Conservation (phyloP, 257 asterid species). For the Nicotiana benthamiana region DNA sequence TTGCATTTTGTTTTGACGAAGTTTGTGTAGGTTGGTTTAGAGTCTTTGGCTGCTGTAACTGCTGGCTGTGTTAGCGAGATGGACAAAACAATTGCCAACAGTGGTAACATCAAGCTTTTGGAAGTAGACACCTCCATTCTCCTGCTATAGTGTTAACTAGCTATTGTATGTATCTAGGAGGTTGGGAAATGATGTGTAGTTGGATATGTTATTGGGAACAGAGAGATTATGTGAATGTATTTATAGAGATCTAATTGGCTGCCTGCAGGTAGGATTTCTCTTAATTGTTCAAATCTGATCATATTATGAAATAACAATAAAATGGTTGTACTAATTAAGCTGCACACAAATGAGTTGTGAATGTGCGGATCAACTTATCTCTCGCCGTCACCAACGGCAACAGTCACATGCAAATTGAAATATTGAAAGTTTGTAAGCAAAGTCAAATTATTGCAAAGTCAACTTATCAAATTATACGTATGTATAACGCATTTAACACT, state of each 20-base stretch:
- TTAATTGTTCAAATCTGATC: not conserved
- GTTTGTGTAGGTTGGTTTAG: slow-evolving; percentile 6
- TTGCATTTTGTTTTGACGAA: slow-evolving; percentile 43
- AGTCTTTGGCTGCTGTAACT: slow-evolving; percentile 5
- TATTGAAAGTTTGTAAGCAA: not conserved
- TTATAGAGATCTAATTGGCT: not conserved
- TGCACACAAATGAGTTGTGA: not conserved
- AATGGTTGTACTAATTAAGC: not conserved
- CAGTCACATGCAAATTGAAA: not conserved
- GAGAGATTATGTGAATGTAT: not conserved
- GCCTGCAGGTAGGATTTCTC: not conserved
- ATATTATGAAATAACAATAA: not conserved
- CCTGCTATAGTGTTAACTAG: not conserved
- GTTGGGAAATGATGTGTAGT: not conserved
- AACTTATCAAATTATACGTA: not conserved
- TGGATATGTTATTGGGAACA: not conserved
- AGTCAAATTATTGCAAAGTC: slow-evolving; percentile 1
- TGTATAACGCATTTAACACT: not conserved
- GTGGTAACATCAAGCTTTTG: not conserved
- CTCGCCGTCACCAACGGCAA: not conserved
- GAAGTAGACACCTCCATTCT: slow-evolving; percentile 5
- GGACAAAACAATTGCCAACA: slow-evolving; percentile 7
- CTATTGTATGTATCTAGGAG: not conserved
- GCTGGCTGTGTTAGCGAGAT: not conserved
- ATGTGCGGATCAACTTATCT: not conserved